Base-by-base conservation (phyloP, 768 basidiomycete species). In the Mycena albidolilacea region DNA sequence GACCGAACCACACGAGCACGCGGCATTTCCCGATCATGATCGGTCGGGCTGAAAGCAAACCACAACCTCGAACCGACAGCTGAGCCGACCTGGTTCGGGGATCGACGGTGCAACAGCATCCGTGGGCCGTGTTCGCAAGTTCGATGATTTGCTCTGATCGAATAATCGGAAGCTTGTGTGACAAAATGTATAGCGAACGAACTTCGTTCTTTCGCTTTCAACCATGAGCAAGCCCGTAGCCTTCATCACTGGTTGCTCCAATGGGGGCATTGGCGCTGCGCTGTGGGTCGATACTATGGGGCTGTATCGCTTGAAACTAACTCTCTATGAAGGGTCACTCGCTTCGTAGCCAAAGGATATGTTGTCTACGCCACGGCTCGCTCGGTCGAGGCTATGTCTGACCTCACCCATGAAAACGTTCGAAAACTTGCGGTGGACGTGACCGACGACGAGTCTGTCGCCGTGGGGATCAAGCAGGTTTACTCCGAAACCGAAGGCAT, bases 341-440 rank as follows among this genome's bases (percentile, higher is more conserved):
- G 84, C 57, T 88, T 89, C 63, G 84, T 86, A 5, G 48, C 76
- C 1, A 78, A 75, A 19, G 87, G 84, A 67, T 90, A 87, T 75
- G 81, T 81, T 12, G 89, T 90, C 3, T 91, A 90, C 67, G 90
- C 90, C 4, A 87, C 88, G 0, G 84, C 90, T 0, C 85, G 89
- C 7, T 82, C 80, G 9, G 73, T 86, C 2, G 85, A 85, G 10
- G 79, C 85, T 17, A 87, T 90, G 86, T 78, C 81, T 0, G 83
- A 81, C 0, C 83, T 90, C 44, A 78, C 72, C 0, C 79, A 81
- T 44, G 70, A 77, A 1, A 80, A 80, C 41, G 82, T 88, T 21
- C 81, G 82, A 14, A 83, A 74, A 23, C 80, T 84, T 30, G 70
- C 71, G 1, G 77, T 90, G 37, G 90, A 91, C 72, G 87, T 90